Conservation (phyloP, 305 asterid species). For the Fraxinus albicans region DNA sequence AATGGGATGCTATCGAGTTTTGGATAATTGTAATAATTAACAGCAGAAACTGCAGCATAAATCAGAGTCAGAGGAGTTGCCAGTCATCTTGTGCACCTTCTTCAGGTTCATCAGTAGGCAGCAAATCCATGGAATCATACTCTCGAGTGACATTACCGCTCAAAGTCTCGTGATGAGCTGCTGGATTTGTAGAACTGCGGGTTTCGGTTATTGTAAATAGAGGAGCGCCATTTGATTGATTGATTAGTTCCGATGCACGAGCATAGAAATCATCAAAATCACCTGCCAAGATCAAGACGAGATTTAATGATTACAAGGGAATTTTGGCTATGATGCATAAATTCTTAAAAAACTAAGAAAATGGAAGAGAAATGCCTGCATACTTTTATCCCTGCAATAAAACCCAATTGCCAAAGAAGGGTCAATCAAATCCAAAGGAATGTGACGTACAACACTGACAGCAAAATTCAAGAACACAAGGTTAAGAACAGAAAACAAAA, state of each 20-base stretch:
- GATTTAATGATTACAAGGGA: neutral
- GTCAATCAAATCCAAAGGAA: slow-evolving; percentile 80
- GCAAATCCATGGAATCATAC: slow-evolving; percentile 31
- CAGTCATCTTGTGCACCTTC: slow-evolving; percentile 71
- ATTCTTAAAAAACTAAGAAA: neutral
- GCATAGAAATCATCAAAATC: slow-evolving; percentile 82
- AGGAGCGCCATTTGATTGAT: slow-evolving; percentile 85
- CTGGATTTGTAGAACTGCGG: slow-evolving; percentile 37
- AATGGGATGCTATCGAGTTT: neutral
- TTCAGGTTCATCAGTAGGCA: slow-evolving; percentile 29
- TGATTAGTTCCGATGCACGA: slow-evolving; percentile 62
- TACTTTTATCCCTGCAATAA: slow-evolving; percentile 48
- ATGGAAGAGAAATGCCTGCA: neutral
- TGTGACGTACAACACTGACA: slow-evolving; percentile 65
- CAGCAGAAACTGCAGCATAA: neutral
- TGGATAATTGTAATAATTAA: neutral
- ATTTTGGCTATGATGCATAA: neutral
- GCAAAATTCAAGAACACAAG: slow-evolving; percentile 15
- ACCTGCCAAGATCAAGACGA: slow-evolving; percentile 38
- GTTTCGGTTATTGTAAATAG: slow-evolving; percentile 70
- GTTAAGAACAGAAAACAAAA: slow-evolving; percentile 14
- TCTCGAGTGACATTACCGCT: slow-evolving; percentile 23
- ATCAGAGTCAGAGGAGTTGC: slow-evolving; percentile 72
- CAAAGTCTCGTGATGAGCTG: slow-evolving; percentile 18
- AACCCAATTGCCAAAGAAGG: slow-evolving; percentile 74